Evolutionary conservation across 2,329 filamentous ascomycete genomes (phyloP).

Genomic region (Colletotrichum musicola): DNA sequence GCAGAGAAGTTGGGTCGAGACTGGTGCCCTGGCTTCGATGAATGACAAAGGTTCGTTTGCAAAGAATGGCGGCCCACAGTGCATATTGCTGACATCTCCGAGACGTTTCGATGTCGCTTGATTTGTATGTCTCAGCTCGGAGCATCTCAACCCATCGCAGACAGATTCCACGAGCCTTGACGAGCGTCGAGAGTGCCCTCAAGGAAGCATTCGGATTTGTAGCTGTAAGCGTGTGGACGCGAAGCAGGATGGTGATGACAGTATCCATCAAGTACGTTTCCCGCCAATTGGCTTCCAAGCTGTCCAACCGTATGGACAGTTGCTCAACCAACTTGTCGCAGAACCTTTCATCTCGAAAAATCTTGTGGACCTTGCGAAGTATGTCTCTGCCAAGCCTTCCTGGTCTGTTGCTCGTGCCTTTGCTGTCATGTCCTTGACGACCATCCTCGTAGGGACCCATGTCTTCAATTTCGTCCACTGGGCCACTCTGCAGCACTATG

Average conservation of each 20-base stretch:
- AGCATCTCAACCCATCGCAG: conserved; percentile 64
- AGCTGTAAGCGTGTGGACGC: conserved; percentile 47
- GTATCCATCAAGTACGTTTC: conserved; percentile 70
- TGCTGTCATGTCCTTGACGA: neutral
- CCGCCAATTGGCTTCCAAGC: conserved; percentile 68
- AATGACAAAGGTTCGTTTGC: conserved; percentile 54
- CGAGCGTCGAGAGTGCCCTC: conserved; percentile 51
- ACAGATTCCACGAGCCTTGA: conserved; percentile 56
- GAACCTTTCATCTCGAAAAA: conserved; percentile 64
- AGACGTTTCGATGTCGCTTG: conserved; percentile 52
- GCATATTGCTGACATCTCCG: conserved; percentile 58
- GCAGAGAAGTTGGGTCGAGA: conserved; percentile 35
- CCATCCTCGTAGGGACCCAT: neutral
- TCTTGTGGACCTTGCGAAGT: conserved; percentile 60
- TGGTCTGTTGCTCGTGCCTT: neutral
- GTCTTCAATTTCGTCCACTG: conserved; percentile 43
- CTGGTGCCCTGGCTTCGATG: conserved; percentile 11
- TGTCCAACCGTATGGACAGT: conserved; percentile 56
- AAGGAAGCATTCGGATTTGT: conserved; percentile 20
- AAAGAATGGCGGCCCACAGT: conserved; percentile 69
- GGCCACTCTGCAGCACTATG: conserved; percentile 68
- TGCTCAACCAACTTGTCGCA: conserved; percentile 61
- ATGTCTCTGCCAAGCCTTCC: conserved; percentile 39
- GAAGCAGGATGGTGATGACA: conserved; percentile 63
- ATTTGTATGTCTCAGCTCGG: conserved; percentile 56